Evolutionary conservation across 2,329 filamentous ascomycete species (phyloP).

Genomic region (Talaromyces pinophilus): DNA sequence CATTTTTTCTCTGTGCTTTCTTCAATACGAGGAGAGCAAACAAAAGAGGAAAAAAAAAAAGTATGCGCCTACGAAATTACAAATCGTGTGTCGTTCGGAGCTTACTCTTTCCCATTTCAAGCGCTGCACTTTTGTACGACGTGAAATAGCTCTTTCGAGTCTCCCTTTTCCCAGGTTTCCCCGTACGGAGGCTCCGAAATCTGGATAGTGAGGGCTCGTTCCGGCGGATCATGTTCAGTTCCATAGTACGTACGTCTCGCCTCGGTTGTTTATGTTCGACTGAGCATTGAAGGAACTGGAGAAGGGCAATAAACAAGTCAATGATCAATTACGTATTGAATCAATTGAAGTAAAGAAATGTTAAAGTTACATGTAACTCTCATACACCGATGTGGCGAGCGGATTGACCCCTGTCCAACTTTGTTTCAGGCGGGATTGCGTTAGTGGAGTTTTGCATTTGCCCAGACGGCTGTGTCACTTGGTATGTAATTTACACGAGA

Average conservation of each 20-base stretch:
- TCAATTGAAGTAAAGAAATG: not conserved
- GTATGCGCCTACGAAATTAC: not conserved
- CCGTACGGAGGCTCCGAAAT: conserved; percentile 3
- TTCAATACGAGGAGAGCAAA: not conserved
- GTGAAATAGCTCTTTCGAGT: not conserved
- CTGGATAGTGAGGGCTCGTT: not conserved
- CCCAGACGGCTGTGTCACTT: conserved; percentile 3
- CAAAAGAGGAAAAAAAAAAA: not conserved
- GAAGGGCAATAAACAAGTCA: not conserved
- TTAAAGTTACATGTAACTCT: not conserved
- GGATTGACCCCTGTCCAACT: conserved; percentile 2
- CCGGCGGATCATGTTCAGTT: not conserved
- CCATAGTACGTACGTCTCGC: not conserved
- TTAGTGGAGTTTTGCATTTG: not conserved
- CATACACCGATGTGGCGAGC: conserved; percentile 3
- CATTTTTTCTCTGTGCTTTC: not conserved
- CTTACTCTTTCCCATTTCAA: not conserved
- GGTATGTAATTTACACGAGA: conserved; percentile 1
- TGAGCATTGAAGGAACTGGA: not conserved
- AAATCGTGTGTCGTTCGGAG: not conserved
- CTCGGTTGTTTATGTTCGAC: not conserved
- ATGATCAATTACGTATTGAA: not conserved
- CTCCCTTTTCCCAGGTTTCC: not conserved
- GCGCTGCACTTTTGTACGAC: not conserved
- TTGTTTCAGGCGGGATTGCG: conserved; percentile 11